These are phyloP conservation scores for Candida hungchunana DNA, from an alignment of 805 yeast genomes.

Conservation along the genomic window DNA sequence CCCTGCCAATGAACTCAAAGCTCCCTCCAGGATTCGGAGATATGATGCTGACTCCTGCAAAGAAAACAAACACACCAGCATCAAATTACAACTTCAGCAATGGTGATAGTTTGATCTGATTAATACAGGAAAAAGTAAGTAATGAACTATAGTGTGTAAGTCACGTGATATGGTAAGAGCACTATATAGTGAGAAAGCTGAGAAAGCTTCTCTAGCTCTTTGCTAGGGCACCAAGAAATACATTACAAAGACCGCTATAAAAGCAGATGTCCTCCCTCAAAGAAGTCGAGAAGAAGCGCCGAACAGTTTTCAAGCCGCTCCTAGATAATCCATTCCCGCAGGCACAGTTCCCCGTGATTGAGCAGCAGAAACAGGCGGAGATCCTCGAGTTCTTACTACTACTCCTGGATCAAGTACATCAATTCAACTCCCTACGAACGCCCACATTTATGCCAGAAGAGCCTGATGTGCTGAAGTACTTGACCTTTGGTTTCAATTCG, in stretches of 20 bases:
- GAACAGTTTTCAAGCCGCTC: slow-evolving; percentile 60
- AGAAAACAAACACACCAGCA: slow-evolving; percentile 13
- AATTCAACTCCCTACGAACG: slow-evolving; percentile 13
- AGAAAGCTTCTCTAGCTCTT: too few relatives aligned
- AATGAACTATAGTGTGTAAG: too few relatives aligned
- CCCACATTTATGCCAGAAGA: slow-evolving; percentile 9
- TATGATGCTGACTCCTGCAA: slow-evolving; percentile 30
- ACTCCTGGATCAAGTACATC: slow-evolving; percentile 31
- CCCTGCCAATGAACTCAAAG: slow-evolving; percentile 9
- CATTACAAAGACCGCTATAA: too few relatives aligned
- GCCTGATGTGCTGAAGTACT: slow-evolving; percentile 15
- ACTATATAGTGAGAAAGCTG: too few relatives aligned
- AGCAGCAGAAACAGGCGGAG: slow-evolving; percentile 33
- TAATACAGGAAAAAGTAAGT: not conserved
- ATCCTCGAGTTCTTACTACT: slow-evolving; percentile 35
- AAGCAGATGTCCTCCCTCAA: slow-evolving; percentile 35
- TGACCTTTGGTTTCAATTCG: slow-evolving; percentile 51
- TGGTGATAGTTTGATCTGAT: slow-evolving; percentile 18
- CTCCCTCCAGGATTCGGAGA: slow-evolving; percentile 42
- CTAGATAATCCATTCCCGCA: slow-evolving; percentile 60
- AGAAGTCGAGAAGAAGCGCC: slow-evolving; percentile 44
- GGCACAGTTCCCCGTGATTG: slow-evolving; percentile 40
- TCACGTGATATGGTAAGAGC: too few relatives aligned
- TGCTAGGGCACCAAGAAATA: too few relatives aligned
- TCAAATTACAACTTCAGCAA: slow-evolving; percentile 7